Evolutionary conservation across 2,329 filamentous ascomycete species (phyloP).

Genomic region (Helminthosporium solani): DNA sequence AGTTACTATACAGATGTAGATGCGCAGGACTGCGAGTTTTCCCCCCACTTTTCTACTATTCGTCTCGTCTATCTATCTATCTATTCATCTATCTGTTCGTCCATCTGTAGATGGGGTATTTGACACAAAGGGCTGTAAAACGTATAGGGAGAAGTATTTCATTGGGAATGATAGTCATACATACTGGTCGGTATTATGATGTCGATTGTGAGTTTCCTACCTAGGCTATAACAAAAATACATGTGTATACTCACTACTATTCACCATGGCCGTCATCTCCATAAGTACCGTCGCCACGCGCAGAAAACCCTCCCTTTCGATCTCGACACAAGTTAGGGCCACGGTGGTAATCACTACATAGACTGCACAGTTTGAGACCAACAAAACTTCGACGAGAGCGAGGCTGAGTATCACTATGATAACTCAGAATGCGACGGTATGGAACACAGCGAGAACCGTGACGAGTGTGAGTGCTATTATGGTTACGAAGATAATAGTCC

Average conservation of each 20-base stretch:
- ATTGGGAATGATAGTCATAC: constrained; percentile 11
- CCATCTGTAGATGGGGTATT: too few species aligned
- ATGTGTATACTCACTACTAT: too few species aligned
- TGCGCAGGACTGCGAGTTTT: constrained; percentile 28
- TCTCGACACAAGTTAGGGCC: too few species aligned
- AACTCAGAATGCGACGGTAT: background rate
- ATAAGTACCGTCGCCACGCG: background rate
- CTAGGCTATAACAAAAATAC: constrained; percentile 4
- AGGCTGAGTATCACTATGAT: background rate
- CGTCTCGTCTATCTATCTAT: background rate
- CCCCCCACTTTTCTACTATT: constrained; percentile 4
- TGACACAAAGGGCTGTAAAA: background rate
- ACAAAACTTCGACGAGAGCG: background rate
- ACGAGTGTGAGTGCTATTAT: background rate
- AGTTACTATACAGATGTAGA: constrained; percentile 17
- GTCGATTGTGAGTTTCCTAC: constrained; percentile 16
- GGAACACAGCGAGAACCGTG: background rate
- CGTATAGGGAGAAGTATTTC: constrained; percentile 14
- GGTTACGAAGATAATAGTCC: background rate
- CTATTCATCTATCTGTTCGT: background rate
- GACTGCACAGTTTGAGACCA: background rate
- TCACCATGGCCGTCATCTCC: background rate
- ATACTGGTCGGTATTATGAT: constrained; percentile 25
- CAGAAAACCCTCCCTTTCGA: too few species aligned
- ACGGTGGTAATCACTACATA: background rate